Evolutionary conservation across 306 rosid genomes (phyloP).

Genomic region (Quercus robur): DNA sequence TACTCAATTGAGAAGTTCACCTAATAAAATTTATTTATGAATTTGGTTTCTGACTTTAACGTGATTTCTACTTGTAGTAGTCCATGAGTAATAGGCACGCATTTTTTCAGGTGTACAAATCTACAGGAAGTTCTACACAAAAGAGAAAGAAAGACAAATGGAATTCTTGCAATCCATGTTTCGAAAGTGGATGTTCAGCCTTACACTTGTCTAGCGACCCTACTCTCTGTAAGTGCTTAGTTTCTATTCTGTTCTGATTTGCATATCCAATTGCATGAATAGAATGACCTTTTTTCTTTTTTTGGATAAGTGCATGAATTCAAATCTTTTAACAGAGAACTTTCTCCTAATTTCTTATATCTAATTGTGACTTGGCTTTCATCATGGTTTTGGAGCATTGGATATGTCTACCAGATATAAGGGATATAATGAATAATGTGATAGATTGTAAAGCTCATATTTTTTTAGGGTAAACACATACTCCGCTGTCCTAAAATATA

Average conservation of each 20-base stretch:
- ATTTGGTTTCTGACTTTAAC: background rate
- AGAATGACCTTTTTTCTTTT: background rate
- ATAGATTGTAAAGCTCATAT: background rate
- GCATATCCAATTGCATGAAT: background rate
- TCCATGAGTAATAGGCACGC: slow-evolving; percentile 11
- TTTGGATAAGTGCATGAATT: too few species aligned
- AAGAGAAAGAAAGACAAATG: slow-evolving; percentile 51
- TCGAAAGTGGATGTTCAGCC: slow-evolving; percentile 62
- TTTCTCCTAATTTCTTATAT: background rate
- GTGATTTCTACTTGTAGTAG: background rate
- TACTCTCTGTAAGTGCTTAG: slow-evolving; percentile 48
- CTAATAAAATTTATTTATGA: background rate
- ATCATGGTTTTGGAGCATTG: background rate
- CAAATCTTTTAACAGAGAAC: background rate
- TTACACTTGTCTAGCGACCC: slow-evolving; percentile 39
- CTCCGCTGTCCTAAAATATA: background rate
- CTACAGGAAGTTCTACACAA: slow-evolving; percentile 49
- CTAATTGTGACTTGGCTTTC: background rate
- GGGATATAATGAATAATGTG: background rate
- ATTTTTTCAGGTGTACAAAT: slow-evolving; percentile 55
- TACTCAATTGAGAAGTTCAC: background rate
- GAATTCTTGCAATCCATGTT: slow-evolving; percentile 60
- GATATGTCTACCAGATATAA: background rate
- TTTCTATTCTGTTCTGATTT: slow-evolving; percentile 12
- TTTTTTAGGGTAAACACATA: background rate